phyloP scores from a whole-genome alignment of 2,329 filamentous ascomycete genomes.

The Hypoxylon sp. region DNA sequence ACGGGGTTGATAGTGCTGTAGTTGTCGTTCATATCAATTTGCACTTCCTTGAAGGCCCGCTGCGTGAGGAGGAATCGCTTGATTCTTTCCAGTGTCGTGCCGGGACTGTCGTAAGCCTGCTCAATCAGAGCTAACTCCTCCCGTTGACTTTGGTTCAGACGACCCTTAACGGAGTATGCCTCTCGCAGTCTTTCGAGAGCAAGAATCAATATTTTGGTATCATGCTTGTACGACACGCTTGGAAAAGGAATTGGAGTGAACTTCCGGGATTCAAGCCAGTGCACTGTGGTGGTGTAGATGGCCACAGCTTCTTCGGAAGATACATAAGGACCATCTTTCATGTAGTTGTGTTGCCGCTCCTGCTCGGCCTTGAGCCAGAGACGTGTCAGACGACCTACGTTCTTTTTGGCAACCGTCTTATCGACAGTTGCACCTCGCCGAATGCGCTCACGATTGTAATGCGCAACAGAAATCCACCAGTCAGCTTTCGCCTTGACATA shows the following conservation, averaged over 20 bases:
- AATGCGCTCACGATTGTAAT: slow-evolving; percentile 98
- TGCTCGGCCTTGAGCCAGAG: slow-evolving; percentile 99
- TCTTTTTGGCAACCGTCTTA: slow-evolving; percentile 99
- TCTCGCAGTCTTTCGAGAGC: slow-evolving; percentile 93
- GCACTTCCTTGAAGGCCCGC: slow-evolving; percentile 98
- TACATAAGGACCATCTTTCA: slow-evolving; percentile 98
- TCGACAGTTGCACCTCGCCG: slow-evolving; percentile 96
- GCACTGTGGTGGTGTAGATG: slow-evolving; percentile 98
- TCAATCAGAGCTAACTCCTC: slow-evolving; percentile 97
- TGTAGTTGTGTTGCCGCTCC: slow-evolving; percentile 98
- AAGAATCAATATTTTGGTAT: slow-evolving; percentile 97
- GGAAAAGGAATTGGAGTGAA: slow-evolving; percentile 99
- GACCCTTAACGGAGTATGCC: slow-evolving; percentile 96
- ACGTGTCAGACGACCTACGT: slow-evolving; percentile 91
- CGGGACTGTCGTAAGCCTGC: slow-evolving; percentile 97
- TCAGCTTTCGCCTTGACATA: slow-evolving; percentile 99
- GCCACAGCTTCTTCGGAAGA: slow-evolving; percentile 98
- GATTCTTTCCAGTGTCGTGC: slow-evolving; percentile 94
- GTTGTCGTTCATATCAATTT: slow-evolving; percentile 99
- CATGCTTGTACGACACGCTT: slow-evolving; percentile 98
- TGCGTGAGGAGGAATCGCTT: slow-evolving; percentile 98
- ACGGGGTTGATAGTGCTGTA: slow-evolving; percentile 99
- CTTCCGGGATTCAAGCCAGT: slow-evolving; percentile 98
- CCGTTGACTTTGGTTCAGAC: slow-evolving; percentile 96
- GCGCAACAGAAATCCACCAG: slow-evolving; percentile 99